Base-by-base conservation (phyloP, 1,139 yeast species). In the Waltiozyma sp. region DNA sequence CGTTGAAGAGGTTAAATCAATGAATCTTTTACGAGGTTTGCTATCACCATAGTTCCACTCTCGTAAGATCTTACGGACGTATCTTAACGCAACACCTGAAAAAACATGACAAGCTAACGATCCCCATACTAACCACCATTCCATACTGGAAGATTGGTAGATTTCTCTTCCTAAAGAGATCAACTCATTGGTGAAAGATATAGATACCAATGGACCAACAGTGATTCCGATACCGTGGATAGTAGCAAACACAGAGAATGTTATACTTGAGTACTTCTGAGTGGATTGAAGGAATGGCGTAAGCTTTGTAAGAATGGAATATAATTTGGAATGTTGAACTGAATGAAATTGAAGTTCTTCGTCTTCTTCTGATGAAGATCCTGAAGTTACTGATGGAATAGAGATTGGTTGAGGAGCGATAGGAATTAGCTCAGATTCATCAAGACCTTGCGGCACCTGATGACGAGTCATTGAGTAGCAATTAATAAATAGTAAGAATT, bases 201-300 rank as follows among this genome's bases (percentile, higher is more conserved):
- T 47, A 1, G 78, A 72, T 7, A 77, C 49, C 1, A 73, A 60
- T 0, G 93, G 93, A 0, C 75, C 68, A 1, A 74, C 51, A 1
- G 76, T 64, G 6, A 80, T 83, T 1, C 82, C 67, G 2, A 75
- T 52, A 0, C 75, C 59, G 56, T 84, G 94, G 19, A 83, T 60
- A 1, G 76, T 70, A 6, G 78, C 59, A 53, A 84, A 84, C 2
- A 72, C 64, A 0, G 73, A 55, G 54, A 84, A 77, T 11, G 77
- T 65, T 44, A 75, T 71, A 0, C 86, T 77, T 21, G 85, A 74
- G 59, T 77, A 80, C 54, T 76, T 75, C 59, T 84, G 94, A 35
- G 49, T 16, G 4, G 43, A 42, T 18, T 38, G 40, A 3, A 46
- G 40, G 7, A 42, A 21, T 9, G 37, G 33, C 2, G 41, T 35